These are phyloP conservation scores for Oropetium thomaeum DNA, from an alignment of 176 grass and related monocot species.

Conservation along the genomic window DNA sequence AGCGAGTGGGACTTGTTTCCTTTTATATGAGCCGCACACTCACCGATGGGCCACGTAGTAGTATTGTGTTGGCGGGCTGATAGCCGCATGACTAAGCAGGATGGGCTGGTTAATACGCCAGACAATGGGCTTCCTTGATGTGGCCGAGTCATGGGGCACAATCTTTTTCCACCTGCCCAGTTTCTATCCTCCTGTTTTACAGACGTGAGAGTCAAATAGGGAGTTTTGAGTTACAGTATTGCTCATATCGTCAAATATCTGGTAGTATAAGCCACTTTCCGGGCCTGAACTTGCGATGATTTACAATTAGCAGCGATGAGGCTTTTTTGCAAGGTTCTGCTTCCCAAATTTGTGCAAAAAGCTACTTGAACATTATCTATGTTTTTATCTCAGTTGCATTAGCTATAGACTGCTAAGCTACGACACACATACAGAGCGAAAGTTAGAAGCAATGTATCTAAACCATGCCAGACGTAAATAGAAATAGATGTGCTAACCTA, in stretches of 20 bases:
- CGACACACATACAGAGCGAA: background rate
- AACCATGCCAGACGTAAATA: too few species aligned
- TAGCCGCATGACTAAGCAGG: background rate
- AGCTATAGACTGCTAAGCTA: background rate
- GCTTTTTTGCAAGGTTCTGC: background rate
- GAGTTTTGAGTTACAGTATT: too few species aligned
- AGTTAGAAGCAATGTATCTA: background rate
- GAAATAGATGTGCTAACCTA: too few species aligned
- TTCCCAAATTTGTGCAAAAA: constrained; percentile 41
- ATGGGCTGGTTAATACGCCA: too few species aligned
- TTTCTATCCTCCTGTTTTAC: too few species aligned
- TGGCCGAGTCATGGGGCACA: too few species aligned
- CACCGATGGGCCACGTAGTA: background rate
- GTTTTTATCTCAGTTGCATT: background rate
- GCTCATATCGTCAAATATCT: too few species aligned
- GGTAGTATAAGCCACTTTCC: too few species aligned
- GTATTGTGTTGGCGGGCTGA: too few species aligned
- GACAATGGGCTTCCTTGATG: too few species aligned
- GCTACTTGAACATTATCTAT: constrained; percentile 41
- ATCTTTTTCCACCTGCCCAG: too few species aligned
- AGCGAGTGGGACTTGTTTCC: background rate
- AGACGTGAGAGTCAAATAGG: too few species aligned
- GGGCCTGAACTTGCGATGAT: background rate
- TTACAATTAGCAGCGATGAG: background rate
- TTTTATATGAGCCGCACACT: constrained; percentile 1